Evolutionary conservation across 2,329 filamentous ascomycete species (phyloP).

Genomic region (Penicillium sp.): DNA sequence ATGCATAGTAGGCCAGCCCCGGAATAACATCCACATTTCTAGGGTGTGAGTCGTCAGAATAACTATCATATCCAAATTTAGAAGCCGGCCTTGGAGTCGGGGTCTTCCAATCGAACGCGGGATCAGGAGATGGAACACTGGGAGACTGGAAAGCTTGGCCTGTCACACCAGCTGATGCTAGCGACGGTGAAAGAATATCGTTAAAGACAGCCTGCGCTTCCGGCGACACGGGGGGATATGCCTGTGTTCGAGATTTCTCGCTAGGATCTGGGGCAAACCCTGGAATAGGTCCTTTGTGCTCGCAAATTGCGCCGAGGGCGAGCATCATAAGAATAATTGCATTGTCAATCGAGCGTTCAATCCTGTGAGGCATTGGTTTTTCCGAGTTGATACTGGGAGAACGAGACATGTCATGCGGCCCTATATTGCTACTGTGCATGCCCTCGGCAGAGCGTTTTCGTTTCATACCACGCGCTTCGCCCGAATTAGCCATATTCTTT

Average conservation of each 20-base stretch:
- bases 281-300: conserved; percentile 47
- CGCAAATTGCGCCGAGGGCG: conserved; percentile 80
- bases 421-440: conserved; percentile 17
- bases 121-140: conserved; percentile 18
- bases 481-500: conserved; percentile 14
- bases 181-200: conserved; percentile 23
- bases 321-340: conserved; percentile 79
- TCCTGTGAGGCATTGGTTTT: conserved; percentile 18
- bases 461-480: conserved; percentile 28
- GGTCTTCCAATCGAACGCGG: conserved; percentile 16
- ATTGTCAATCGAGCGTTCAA: conserved; percentile 65
- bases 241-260: neutral
- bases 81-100: conserved; percentile 14
- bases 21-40: conserved; percentile 82
- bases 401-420: conserved; percentile 22
- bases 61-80: conserved; percentile 15
- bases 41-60: conserved; percentile 21
- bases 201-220: conserved; percentile 17
- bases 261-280: conserved; percentile 46
- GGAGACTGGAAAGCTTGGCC: conserved; percentile 21
- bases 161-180: conserved; percentile 13
- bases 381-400: conserved; percentile 17
- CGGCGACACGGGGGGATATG: conserved; percentile 12
- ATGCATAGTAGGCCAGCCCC: conserved; percentile 83
- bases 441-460: conserved; percentile 36